Percentiles rank a stretch among this genome's conserved stretches.
phyloP scores from a whole-genome alignment of 2,329 filamentous ascomycete species.

The Ambrosiella beaveri region DNA sequence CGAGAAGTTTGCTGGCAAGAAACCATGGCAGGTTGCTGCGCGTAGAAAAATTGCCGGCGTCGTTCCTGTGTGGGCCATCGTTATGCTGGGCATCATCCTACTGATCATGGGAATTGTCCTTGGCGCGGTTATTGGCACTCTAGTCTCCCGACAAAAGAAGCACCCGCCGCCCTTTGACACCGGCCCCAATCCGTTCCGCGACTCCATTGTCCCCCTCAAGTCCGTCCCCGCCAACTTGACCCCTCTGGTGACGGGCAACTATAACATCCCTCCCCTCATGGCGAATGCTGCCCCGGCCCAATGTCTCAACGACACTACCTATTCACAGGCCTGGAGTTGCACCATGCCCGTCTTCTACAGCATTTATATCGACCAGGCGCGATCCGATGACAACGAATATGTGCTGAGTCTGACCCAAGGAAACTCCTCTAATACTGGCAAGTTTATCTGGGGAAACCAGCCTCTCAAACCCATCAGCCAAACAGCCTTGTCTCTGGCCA shows the following conservation, averaged over 20 bases:
- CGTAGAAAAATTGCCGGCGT: constrained; percentile 39
- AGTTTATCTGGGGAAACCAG: constrained; percentile 37
- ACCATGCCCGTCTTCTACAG: constrained; percentile 31
- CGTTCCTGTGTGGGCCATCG: constrained; percentile 44
- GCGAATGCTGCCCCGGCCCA: constrained; percentile 31
- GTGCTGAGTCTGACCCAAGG: constrained; percentile 24
- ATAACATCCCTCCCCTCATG: constrained; percentile 35
- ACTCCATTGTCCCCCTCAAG: constrained; percentile 6
- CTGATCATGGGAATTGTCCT: constrained; percentile 37
- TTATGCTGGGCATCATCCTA: constrained; percentile 30
- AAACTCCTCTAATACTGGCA: constrained; percentile 20
- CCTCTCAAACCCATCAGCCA: constrained; percentile 28
- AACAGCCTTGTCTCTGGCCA: constrained; percentile 29
- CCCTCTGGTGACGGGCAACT: constrained; percentile 37
- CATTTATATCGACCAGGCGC: constrained; percentile 23
- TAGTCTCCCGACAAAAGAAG: constrained; percentile 21
- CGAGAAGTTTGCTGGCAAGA: constrained; percentile 33
- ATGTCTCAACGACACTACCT: constrained; percentile 39
- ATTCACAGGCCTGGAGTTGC: constrained; percentile 47
- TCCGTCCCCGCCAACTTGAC: constrained; percentile 30
- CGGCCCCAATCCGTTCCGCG: not conserved
- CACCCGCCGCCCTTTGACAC: constrained; percentile 7
- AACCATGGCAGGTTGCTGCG: constrained; percentile 33
- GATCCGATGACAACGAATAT: constrained; percentile 22
- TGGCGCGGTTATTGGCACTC: constrained; percentile 37